phyloP scores from a whole-genome alignment of 805 yeast species.

The Candida easanensis region DNA sequence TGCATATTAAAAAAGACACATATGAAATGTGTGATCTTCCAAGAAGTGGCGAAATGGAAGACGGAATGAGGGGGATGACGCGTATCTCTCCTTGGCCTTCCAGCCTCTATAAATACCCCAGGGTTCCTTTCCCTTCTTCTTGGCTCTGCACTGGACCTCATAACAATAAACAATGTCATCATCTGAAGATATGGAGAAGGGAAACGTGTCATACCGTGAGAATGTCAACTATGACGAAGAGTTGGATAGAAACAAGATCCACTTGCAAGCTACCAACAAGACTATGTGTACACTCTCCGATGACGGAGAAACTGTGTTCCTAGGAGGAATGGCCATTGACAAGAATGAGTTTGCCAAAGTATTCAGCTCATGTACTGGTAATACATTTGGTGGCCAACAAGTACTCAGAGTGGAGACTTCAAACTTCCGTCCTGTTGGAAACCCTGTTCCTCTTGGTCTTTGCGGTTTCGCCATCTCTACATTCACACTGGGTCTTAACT shows the following conservation, averaged over 20 bases:
- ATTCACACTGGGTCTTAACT: slow-evolving; percentile 44
- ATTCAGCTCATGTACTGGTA: slow-evolving; percentile 27
- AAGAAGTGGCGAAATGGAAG: no score
- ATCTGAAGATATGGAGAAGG: slow-evolving; percentile 16
- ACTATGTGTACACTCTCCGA: slow-evolving; percentile 20
- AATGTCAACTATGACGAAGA: slow-evolving; percentile 2
- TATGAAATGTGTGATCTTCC: no score
- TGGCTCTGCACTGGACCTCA: background rate
- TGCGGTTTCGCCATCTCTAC: slow-evolving; percentile 46
- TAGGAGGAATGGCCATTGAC: slow-evolving; percentile 41
- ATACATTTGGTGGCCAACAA: background rate
- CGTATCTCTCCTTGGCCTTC: no score
- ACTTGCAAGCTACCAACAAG: slow-evolving; percentile 2
- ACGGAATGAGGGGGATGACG: no score
- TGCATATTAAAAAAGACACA: no score
- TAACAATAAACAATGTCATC: background rate
- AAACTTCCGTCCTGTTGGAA: slow-evolving; percentile 48
- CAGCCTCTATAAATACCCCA: no score
- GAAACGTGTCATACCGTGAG: slow-evolving; percentile 8
- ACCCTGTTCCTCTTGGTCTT: slow-evolving; percentile 54
- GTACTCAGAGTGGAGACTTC: slow-evolving; percentile 32
- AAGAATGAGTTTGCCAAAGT: slow-evolving; percentile 57
- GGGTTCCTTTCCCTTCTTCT: background rate
- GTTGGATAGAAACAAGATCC: slow-evolving; percentile 2
- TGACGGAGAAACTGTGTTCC: slow-evolving; percentile 35